phyloP scores from a whole-genome alignment of 1,284 basidiomycete species.

The Cutaneotrichosporon arboriforme region DNA sequence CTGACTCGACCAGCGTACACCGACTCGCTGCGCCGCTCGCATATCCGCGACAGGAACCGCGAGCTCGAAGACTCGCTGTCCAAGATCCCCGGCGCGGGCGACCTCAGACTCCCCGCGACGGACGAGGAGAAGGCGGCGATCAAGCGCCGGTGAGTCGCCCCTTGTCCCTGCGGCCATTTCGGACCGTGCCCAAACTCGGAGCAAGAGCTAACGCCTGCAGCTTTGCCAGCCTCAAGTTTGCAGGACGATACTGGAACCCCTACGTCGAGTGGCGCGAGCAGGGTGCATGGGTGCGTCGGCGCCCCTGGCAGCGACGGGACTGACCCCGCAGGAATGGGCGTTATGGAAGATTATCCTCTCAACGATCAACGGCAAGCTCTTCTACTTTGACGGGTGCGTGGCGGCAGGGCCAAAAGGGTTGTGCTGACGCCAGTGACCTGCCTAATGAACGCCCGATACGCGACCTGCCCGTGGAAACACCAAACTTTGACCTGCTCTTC shows the following conservation, averaged over 20 bases:
- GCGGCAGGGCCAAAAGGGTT: background rate
- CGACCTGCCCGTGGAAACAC: constrained; percentile 39
- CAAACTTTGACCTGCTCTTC: constrained; percentile 40
- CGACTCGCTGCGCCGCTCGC: constrained; percentile 39
- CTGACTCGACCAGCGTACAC: constrained; percentile 39
- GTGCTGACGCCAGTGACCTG: constrained; percentile 18
- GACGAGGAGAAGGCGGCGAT: constrained; percentile 46
- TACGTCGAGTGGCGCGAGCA: constrained; percentile 53
- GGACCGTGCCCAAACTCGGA: background rate
- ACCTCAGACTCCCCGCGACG: constrained; percentile 23
- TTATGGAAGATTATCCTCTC: constrained; percentile 43
- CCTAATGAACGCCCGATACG: constrained; percentile 35
- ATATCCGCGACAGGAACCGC: constrained; percentile 33
- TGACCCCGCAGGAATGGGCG: constrained; percentile 39
- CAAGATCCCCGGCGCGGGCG: constrained; percentile 19
- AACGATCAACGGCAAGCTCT: constrained; percentile 41
- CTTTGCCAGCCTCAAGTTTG: constrained; percentile 37
- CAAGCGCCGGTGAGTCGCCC: constrained; percentile 41
- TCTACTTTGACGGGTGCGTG: constrained; percentile 35
- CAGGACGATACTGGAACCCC: constrained; percentile 48
- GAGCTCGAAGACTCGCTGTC: constrained; percentile 22
- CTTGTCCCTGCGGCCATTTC: too few species aligned
- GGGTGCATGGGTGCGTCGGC: constrained; percentile 45
- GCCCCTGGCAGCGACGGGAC: background rate
- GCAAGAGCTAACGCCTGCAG: constrained; percentile 14